A percentile compares a stretch with the other conserved stretches of the same genome.
Conservation (phyloP, 257 asterid genomes). For the Nicotiana knightiana region DNA sequence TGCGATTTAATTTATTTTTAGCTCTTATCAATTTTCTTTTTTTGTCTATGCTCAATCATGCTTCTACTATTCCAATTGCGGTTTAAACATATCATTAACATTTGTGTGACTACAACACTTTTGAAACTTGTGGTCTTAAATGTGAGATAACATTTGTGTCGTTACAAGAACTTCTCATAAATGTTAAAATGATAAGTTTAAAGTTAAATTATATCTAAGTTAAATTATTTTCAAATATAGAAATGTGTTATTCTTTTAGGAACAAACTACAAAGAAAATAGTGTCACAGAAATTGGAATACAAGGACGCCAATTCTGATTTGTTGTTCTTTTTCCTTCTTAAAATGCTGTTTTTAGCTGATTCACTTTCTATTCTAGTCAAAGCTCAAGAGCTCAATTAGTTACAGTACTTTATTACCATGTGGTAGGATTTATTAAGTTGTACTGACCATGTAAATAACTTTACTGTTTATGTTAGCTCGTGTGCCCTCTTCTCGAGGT, state of each 20-base stretch:
- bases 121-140: too few relatives aligned
- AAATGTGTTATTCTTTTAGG: not conserved
- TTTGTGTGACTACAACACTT: too few relatives aligned
- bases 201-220: too few relatives aligned
- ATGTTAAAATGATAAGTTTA: too few relatives aligned
- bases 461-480: not conserved
- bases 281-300: too few relatives aligned
- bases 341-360: not conserved
- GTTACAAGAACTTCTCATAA: too few relatives aligned
- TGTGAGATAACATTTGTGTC: too few relatives aligned
- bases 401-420: not conserved
- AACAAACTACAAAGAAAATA: too few relatives aligned
- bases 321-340: not conserved
- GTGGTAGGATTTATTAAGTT: not conserved
- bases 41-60: not conserved
- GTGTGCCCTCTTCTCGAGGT: not conserved
- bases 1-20: not conserved
- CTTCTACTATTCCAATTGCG: not conserved
- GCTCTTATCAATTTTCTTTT: not conserved
- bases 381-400: not conserved
- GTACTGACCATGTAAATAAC: not conserved
- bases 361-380: not conserved
- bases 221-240: too few relatives aligned
- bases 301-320: not conserved
- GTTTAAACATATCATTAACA: too few relatives aligned